Evolutionary conservation across 106 monocot species (phyloP).

Genomic region (Xerophyta viscosa): DNA sequence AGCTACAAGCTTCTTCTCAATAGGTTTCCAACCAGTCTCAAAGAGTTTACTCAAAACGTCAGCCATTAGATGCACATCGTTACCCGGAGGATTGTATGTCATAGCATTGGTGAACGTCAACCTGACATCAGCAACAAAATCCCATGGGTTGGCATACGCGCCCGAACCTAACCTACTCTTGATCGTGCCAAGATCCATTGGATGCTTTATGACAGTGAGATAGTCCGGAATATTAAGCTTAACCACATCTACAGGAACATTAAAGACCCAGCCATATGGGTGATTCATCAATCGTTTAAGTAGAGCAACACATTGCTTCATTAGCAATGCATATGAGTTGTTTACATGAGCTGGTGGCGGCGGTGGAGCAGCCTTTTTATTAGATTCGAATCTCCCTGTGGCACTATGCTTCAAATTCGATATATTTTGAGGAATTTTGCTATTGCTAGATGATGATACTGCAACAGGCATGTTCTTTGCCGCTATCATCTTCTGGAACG

Average conservation of each 20-base stretch:
- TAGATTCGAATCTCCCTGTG: constrained; percentile 34
- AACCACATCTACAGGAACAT: constrained; percentile 67
- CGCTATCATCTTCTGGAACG: constrained; percentile 42
- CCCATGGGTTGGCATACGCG: constrained; percentile 49
- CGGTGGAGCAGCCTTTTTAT: constrained; percentile 15
- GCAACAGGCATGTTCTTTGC: constrained; percentile 15
- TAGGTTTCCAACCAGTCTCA: constrained; percentile 77
- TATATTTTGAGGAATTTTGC: constrained; percentile 15
- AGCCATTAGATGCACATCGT: constrained; percentile 83
- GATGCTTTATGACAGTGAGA: constrained; percentile 59
- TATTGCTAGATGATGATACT: constrained; percentile 27
- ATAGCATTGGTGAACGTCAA: constrained; percentile 88
- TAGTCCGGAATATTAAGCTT: constrained; percentile 90
- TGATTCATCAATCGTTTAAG: constrained; percentile 61
- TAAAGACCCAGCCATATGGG: constrained; percentile 61
- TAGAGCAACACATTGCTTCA: constrained; percentile 76
- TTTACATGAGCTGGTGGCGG: constrained; percentile 5
- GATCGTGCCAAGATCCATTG: constrained; percentile 94
- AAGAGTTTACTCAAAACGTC: constrained; percentile 58
- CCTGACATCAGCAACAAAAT: constrained; percentile 81
- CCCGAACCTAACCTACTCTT: constrained; percentile 55
- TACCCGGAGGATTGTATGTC: constrained; percentile 76
- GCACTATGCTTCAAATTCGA: constrained; percentile 21
- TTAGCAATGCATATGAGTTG: constrained; percentile 18
- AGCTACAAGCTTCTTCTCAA: constrained; percentile 54